Conservation (phyloP, 1,284 basidiomycete species). For the Irpex sp. region DNA sequence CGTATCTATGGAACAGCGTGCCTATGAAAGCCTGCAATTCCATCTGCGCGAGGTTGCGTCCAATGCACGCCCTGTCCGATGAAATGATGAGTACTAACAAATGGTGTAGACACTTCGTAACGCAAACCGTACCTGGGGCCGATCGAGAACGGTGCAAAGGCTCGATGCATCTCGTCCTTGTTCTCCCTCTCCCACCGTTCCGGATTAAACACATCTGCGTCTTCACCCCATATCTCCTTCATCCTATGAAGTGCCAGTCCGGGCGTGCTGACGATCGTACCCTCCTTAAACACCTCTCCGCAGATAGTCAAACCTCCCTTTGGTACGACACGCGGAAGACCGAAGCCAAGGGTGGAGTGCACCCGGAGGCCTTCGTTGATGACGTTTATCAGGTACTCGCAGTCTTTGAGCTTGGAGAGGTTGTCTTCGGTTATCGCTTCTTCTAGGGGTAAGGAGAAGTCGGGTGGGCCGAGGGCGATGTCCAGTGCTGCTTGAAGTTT, state of each 20-base stretch:
- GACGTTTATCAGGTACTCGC: constrained; percentile 5
- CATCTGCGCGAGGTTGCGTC: constrained; percentile 63
- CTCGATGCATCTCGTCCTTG: not conserved
- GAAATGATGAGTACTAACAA: constrained; percentile 23
- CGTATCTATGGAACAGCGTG: constrained; percentile 60
- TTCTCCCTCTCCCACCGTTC: constrained; percentile 7
- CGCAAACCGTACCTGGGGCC: constrained; percentile 45
- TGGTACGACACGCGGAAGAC: constrained; percentile 61
- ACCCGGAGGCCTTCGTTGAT: constrained; percentile 9
- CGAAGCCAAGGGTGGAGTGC: constrained; percentile 3
- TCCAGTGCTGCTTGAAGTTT: constrained; percentile 8
- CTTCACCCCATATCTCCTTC: constrained; percentile 8
- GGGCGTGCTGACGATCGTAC: constrained; percentile 5
- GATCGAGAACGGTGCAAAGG: constrained; percentile 40
- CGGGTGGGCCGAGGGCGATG: constrained; percentile 4
- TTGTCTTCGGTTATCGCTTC: not conserved
- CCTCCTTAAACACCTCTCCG: not conserved
- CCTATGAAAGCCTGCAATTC: constrained; percentile 65
- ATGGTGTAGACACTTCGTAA: not conserved
- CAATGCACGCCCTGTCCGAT: constrained; percentile 38
- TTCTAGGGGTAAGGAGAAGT: not conserved
- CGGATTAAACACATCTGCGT: constrained; percentile 8
- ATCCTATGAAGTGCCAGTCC: constrained; percentile 2
- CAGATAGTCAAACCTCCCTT: constrained; percentile 38
- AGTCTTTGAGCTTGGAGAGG: constrained; percentile 4